phyloP scores from a whole-genome alignment of 2,329 filamentous ascomycete genomes.

The Lachnellula willkommii region DNA sequence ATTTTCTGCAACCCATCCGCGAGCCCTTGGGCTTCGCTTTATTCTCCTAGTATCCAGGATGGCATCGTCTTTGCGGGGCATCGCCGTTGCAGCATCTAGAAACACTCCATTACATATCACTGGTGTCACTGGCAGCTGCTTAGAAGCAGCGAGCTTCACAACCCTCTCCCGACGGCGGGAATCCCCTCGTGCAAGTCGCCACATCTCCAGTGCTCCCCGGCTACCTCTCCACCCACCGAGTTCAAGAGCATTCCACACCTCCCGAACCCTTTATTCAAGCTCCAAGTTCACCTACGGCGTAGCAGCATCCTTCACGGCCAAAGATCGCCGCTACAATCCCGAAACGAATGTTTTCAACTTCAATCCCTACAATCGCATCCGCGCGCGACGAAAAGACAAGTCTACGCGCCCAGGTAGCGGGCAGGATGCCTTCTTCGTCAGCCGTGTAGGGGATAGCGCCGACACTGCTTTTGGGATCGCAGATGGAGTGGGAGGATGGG shows the following conservation, averaged over 20 bases:
- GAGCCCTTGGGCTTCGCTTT: constrained; percentile 25
- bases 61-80: constrained; percentile 16
- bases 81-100: constrained; percentile 17
- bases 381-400: constrained; percentile 49
- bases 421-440: constrained; percentile 94
- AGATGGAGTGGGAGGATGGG: constrained; percentile 94
- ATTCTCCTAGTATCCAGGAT: constrained; percentile 13
- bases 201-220: background rate
- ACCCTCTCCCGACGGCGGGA: constrained; percentile 1
- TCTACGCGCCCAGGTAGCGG: constrained; percentile 69
- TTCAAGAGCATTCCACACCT: constrained; percentile 20
- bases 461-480: constrained; percentile 81
- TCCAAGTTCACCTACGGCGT: constrained; percentile 58
- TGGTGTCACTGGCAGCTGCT: background rate
- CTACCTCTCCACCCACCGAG: background rate
- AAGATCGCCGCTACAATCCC: constrained; percentile 63
- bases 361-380: constrained; percentile 56
- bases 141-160: background rate
- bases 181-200: background rate
- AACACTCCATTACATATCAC: constrained; percentile 1
- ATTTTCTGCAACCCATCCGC: constrained; percentile 5
- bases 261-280: constrained; percentile 11
- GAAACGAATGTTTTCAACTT: constrained; percentile 68
- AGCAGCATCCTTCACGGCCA: constrained; percentile 70
- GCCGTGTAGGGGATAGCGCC: constrained; percentile 65